phyloP scores from a whole-genome alignment of 163 green algal genomes.

The Scenedesmus sp. region DNA sequence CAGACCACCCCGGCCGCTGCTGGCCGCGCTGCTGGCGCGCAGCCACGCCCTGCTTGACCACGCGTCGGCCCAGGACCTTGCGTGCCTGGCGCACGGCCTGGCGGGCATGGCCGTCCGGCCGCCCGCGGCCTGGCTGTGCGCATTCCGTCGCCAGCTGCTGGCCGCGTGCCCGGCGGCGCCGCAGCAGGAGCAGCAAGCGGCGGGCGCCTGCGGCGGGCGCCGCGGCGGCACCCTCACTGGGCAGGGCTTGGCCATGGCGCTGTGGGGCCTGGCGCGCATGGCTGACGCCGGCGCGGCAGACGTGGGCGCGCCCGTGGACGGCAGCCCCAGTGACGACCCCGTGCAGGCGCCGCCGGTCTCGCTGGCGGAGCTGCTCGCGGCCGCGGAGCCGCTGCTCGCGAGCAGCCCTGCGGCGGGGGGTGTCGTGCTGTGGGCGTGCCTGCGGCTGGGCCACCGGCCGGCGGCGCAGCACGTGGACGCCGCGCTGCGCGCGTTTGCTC shows the following conservation, averaged over 20 bases:
- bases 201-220: no score
- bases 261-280: constrained; percentile 22
- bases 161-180: neutral
- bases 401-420: neutral
- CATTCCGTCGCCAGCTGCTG: neutral
- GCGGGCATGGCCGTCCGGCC: constrained; percentile 1
- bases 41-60: neutral
- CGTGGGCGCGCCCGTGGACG: no score
- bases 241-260: constrained; percentile 11
- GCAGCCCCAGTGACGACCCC: neutral
- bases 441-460: neutral
- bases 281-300: no score
- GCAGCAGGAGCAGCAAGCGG: neutral
- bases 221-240: neutral
- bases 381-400: neutral
- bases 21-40: constrained; percentile 20
- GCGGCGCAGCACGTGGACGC: neutral
- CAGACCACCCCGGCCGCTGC: neutral
- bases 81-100: constrained; percentile 2
- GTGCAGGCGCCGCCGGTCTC: neutral
- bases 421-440: constrained; percentile 20
- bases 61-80: neutral
- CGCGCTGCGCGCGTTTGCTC: neutral
- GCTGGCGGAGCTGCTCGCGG: neutral
- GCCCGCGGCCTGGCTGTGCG: neutral